Base-by-base conservation (phyloP, 495 filamentous ascomycete genomes). In the Echria macrotheca region DNA sequence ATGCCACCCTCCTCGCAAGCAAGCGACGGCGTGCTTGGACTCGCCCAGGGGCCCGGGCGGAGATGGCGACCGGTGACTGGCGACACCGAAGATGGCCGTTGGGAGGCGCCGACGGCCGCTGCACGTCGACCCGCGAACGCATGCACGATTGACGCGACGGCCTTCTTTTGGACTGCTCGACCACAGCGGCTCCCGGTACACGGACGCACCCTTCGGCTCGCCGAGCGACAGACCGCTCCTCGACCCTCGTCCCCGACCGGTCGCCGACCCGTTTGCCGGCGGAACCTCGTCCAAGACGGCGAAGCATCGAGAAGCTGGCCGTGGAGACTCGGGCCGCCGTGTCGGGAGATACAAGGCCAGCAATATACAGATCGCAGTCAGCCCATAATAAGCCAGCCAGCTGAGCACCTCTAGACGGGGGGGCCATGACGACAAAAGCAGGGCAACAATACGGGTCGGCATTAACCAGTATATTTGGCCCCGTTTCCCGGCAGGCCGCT, bases 401-500 rank as follows among this genome's bases (percentile, higher is more conserved):
- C n/a, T 32, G 21, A 36, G 29, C 44, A 23, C 28, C 44, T 19
- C 15, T 11, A 11, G 15, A 35, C 10, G 18, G 29, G 28, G 44
- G 24, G 28, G 29, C 14, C 5, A 44, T 44, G 41, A 44, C 26
- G 41, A 23, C 17, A 9, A 35, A 24, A 26, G 44, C 44, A 46
- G 44, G 44, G 44, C 44, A 35, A 31, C 28, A 28, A 17, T 44
- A 28, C 17, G 5, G 47, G 33, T 47, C 56, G 49, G 56, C 56
- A 58, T 58, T 58, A 45, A 49, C 36, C 39, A 45, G 47, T 49
- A 58, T 54, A 55, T 52, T 55, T 49, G 52, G 32, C 15, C 21
- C 4, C 14, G 32, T 9, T n/a, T 17, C 8, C 17, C 35, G 21
- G 23, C 46, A 32, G 44, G 12, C 44, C 21, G 31, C 17, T 18